phyloP scores from a whole-genome alignment of 2,329 filamentous ascomycete genomes.

The Tolypocladium guangdongense region DNA sequence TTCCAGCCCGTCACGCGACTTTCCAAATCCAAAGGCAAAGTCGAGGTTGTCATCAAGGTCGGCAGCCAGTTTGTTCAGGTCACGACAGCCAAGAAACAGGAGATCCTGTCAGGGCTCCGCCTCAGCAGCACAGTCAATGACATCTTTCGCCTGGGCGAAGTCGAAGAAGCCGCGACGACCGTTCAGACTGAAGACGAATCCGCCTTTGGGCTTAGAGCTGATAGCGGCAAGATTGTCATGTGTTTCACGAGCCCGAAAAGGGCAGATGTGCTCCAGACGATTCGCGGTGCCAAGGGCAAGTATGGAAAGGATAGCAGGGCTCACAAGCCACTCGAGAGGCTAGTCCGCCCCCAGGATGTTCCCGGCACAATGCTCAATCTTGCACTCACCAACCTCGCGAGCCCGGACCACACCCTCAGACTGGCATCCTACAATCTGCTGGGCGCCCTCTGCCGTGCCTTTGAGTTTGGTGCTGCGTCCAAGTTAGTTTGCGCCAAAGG shows the following conservation, averaged over 20 bases:
- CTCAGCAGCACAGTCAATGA: conserved; percentile 57
- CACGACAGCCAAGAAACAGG: conserved; percentile 57
- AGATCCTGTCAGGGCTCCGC: conserved; percentile 51
- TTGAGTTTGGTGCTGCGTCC: conserved; percentile 53
- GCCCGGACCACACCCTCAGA: conserved; percentile 46
- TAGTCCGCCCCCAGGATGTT: conserved; percentile 59
- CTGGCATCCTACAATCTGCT: conserved; percentile 58
- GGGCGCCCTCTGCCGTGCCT: conserved; percentile 54
- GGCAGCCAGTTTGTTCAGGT: conserved; percentile 61
- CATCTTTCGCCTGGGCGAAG: conserved; percentile 56
- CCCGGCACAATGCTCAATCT: conserved; percentile 59
- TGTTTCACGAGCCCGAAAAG: conserved; percentile 59
- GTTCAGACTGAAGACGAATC: conserved; percentile 56
- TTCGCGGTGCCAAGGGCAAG: conserved; percentile 52
- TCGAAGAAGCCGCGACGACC: conserved; percentile 55
- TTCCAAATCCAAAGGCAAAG: conserved; percentile 59
- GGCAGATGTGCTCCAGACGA: conserved; percentile 50
- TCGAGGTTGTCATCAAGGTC: conserved; percentile 58
- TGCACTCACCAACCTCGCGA: conserved; percentile 55
- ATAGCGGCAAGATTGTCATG: conserved; percentile 61
- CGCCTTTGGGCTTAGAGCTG: conserved; percentile 55
- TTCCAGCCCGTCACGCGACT: conserved; percentile 55
- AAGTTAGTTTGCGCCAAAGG: conserved; percentile 52
- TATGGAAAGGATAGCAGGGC: conserved; percentile 51
- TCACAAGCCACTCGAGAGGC: conserved; percentile 51